These are phyloP conservation scores for Breynia disticha DNA, from an alignment of 441 rosid species.

Conservation along the genomic window DNA sequence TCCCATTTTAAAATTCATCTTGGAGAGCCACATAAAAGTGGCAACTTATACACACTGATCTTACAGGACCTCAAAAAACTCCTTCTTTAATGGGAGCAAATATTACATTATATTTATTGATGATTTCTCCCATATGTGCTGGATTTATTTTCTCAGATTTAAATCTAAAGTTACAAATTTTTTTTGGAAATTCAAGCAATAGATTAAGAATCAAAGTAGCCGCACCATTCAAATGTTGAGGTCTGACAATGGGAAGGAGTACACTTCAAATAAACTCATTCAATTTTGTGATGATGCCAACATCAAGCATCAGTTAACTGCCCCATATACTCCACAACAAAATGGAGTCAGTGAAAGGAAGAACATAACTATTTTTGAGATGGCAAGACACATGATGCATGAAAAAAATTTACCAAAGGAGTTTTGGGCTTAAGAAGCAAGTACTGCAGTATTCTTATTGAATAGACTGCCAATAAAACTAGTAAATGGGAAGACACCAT, in stretches of 20 bases:
- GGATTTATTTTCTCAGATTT: slow-evolving; percentile 9
- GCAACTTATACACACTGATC: neutral
- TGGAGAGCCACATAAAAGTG: neutral
- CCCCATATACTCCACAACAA: neutral
- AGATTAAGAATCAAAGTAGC: neutral
- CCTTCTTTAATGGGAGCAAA: neutral
- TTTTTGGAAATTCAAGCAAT: slow-evolving; percentile 3
- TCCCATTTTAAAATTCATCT: neutral
- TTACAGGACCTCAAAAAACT: neutral
- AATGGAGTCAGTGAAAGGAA: neutral
- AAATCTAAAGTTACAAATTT: neutral
- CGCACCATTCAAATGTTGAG: neutral
- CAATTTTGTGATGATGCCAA: neutral
- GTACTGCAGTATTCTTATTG: neutral
- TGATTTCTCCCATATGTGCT: slow-evolving; percentile 7
- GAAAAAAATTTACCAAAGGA: neutral
- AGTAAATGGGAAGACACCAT: neutral
- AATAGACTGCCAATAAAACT: neutral
- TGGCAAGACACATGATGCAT: slow-evolving; percentile 2
- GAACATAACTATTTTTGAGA: neutral
- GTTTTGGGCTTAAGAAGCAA: neutral
- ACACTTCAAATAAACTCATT: neutral
- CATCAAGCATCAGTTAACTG: neutral
- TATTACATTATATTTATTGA: slow-evolving; percentile 5
- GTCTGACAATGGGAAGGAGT: neutral